These are phyloP conservation scores for Metarhizium sp. DNA, from an alignment of 2,329 filamentous ascomycete genomes.

Conservation along the genomic window DNA sequence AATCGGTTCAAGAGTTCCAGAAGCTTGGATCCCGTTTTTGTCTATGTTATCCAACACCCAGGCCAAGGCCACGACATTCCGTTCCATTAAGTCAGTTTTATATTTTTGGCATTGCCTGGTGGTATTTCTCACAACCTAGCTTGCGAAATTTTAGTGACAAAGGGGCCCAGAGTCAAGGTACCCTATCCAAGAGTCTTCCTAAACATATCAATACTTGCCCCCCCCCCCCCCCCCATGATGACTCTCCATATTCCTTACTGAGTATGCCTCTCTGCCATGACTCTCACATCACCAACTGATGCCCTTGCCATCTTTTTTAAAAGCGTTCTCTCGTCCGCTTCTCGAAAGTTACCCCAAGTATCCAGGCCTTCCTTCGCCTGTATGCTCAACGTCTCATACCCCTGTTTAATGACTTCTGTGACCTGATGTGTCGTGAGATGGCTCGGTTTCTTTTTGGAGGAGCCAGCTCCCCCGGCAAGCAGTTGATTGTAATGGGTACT, in stretches of 20 bases:
- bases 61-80: too few relatives aligned
- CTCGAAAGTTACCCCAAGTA: conserved; percentile 76
- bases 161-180: too few relatives aligned
- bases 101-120: too few relatives aligned
- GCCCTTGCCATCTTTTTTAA: conserved; percentile 81
- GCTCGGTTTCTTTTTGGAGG: conserved; percentile 39
- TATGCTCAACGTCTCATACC: conserved; percentile 90
- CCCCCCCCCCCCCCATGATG: too few relatives aligned
- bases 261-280: conserved; percentile 34
- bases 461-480: conserved; percentile 47
- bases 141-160: too few relatives aligned
- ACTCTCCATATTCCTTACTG: background rate
- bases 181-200: too few relatives aligned
- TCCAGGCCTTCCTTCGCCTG: conserved; percentile 81
- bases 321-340: conserved; percentile 73
- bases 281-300: conserved; percentile 54
- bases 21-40: too few relatives aligned
- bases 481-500: conserved; percentile 81
- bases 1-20: too few relatives aligned
- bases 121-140: too few relatives aligned
- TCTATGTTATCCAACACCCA: too few relatives aligned
- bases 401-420: conserved; percentile 85
- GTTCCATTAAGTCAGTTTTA: too few relatives aligned
- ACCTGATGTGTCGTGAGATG: conserved; percentile 78
- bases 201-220: too few relatives aligned